Conservation (phyloP, 805 yeast genomes). For the Candida succiphila region DNA sequence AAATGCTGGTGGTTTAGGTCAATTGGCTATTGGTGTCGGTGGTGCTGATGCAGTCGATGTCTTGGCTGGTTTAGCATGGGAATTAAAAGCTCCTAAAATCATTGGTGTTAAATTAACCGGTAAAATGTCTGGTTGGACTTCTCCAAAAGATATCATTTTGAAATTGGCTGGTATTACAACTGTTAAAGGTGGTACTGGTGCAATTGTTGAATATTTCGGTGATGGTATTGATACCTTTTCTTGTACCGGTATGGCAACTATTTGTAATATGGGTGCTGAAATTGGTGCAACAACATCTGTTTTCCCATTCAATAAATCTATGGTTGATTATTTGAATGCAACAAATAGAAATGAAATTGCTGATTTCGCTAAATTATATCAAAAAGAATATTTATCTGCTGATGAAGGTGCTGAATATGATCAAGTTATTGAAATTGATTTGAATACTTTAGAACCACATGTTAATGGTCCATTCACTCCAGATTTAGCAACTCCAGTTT, state of each 20-base stretch:
- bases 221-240: conserved; percentile 83
- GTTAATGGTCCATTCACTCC: conserved; percentile 98
- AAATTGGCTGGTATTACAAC: conserved; percentile 86
- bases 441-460: conserved; percentile 83
- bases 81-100: conserved; percentile 91
- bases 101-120: conserved; percentile 94
- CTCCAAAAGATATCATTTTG: conserved; percentile 95
- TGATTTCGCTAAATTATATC: conserved; percentile 47
- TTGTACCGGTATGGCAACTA: conserved; percentile 99
- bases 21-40: conserved; percentile 98
- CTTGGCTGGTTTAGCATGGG: conserved; percentile 96
- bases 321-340: conserved; percentile 56
- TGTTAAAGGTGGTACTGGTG: conserved; percentile 97
- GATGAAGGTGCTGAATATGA: conserved; percentile 89
- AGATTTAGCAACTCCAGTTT: conserved; percentile 88
- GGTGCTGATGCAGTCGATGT: conserved; percentile 99
- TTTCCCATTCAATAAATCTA: conserved; percentile 71
- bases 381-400: conserved; percentile 54
- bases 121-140: conserved; percentile 81
- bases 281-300: conserved; percentile 98
- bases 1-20: conserved; percentile 98
- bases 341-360: conserved; percentile 82
- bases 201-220: conserved; percentile 93
- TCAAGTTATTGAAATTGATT: conserved; percentile 81
- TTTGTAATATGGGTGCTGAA: conserved; percentile 99